These are phyloP conservation scores for Eutrema japonicum DNA, from an alignment of 345 rosid genomes.

Conservation along the genomic window DNA sequence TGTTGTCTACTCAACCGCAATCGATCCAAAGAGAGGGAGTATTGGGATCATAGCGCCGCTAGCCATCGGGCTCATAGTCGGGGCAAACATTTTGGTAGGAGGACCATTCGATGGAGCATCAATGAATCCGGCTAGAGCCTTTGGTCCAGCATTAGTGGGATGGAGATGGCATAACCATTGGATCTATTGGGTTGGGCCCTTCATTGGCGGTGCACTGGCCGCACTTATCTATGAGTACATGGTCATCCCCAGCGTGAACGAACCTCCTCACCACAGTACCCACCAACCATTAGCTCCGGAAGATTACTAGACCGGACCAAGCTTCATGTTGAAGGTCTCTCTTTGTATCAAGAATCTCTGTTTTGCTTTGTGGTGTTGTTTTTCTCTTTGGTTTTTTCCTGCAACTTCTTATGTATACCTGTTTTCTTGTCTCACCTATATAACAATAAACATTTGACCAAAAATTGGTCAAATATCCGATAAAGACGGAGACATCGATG, in stretches of 20 bases:
- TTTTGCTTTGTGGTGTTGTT: constrained; percentile 37
- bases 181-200: constrained; percentile 48
- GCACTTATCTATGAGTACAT: constrained; percentile 58
- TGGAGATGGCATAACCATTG: constrained; percentile 49
- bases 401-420: constrained; percentile 27
- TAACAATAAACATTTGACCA: constrained; percentile 20
- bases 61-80: constrained; percentile 43
- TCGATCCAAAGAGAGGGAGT: constrained; percentile 47
- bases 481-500: constrained; percentile 21
- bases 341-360: constrained; percentile 19
- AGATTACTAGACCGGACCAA: constrained; percentile 56
- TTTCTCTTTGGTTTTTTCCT: constrained; percentile 11
- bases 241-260: constrained; percentile 52
- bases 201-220: constrained; percentile 46
- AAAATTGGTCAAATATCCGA: neutral
- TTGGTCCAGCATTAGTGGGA: constrained; percentile 49
- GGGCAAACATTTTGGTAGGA: constrained; percentile 47
- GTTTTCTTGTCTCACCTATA: constrained; percentile 31
- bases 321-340: constrained; percentile 15
- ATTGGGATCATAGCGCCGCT: constrained; percentile 45
- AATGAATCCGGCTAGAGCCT: constrained; percentile 51
- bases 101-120: constrained; percentile 48
- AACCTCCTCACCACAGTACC: constrained; percentile 43
- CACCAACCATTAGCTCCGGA: constrained; percentile 87
- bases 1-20: constrained; percentile 42